Conservation (phyloP, 2,329 filamentous ascomycete species). For the Metarhizium guizhouense region DNA sequence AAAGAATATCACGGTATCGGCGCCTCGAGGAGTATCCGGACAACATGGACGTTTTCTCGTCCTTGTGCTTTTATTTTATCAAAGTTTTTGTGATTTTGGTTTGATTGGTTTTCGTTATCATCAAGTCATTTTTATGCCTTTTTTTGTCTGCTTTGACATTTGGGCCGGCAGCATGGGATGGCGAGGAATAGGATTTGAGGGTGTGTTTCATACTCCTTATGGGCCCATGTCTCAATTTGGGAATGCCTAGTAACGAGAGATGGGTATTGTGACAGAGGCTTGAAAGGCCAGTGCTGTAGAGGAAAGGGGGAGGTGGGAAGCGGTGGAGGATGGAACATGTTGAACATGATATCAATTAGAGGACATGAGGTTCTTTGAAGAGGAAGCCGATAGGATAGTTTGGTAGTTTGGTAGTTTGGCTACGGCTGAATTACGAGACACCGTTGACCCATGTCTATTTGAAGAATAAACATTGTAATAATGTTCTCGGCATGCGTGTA, state of each 20-base stretch:
- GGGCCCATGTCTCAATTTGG: background rate
- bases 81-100: background rate
- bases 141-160: background rate
- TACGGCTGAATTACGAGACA: background rate
- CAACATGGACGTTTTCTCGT: conserved; percentile 1
- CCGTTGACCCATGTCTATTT: background rate
- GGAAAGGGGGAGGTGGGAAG: background rate
- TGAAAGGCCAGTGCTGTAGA: background rate
- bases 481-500: background rate
- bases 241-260: background rate
- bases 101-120: background rate
- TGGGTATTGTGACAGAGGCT: background rate
- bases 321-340: background rate
- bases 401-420: background rate
- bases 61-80: background rate
- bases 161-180: conserved; percentile 8
- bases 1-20: conserved; percentile 3
- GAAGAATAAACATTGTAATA: background rate
- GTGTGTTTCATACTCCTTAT: conserved; percentile 1
- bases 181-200: conserved; percentile 1
- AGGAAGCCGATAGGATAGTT: background rate
- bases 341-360: background rate
- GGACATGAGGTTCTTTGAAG: background rate
- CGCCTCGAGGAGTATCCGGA: conserved; percentile 8
- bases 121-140: no score